Conservation (phyloP, 2,329 filamentous ascomycete genomes). For the Cucurbitaria berberidis region DNA sequence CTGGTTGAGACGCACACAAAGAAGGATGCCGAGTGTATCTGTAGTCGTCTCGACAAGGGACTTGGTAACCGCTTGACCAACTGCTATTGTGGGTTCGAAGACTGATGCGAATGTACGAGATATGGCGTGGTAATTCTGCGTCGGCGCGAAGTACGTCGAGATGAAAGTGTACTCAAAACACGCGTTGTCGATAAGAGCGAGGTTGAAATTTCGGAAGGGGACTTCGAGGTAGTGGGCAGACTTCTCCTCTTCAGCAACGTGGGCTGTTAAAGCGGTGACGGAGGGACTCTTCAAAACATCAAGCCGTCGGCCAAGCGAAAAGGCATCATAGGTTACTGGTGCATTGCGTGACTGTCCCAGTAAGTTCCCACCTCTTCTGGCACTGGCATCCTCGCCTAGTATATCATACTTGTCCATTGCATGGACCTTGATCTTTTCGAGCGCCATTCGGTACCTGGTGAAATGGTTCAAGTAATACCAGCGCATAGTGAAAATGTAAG, state of each 20-base stretch:
- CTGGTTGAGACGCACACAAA: conserved; percentile 94
- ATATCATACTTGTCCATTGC: conserved; percentile 81
- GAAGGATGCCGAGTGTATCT: conserved; percentile 83
- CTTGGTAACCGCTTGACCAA: conserved; percentile 79
- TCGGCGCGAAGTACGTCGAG: conserved; percentile 83
- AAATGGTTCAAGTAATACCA: conserved; percentile 98
- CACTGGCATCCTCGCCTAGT: conserved; percentile 77
- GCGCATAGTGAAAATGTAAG: conserved; percentile 97
- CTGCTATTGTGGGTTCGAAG: conserved; percentile 86
- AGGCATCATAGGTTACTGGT: conserved; percentile 78
- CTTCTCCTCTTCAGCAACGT: conserved; percentile 89
- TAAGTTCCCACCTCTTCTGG: conserved; percentile 62
- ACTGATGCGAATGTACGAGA: conserved; percentile 85
- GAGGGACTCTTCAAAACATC: conserved; percentile 79
- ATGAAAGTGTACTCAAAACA: conserved; percentile 95
- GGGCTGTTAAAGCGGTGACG: conserved; percentile 80
- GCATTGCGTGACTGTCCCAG: conserved; percentile 43
- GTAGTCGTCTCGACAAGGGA: conserved; percentile 76
- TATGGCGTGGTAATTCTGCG: conserved; percentile 75
- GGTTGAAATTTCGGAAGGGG: conserved; percentile 92
- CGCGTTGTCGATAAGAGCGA: conserved; percentile 91
- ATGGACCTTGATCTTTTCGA: conserved; percentile 86
- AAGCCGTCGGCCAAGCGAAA: conserved; percentile 84
- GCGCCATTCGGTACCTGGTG: conserved; percentile 79
- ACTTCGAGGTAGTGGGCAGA: conserved; percentile 85